Conservation (phyloP, 805 yeast species). For the Wickerhamomyces pijperi region DNA sequence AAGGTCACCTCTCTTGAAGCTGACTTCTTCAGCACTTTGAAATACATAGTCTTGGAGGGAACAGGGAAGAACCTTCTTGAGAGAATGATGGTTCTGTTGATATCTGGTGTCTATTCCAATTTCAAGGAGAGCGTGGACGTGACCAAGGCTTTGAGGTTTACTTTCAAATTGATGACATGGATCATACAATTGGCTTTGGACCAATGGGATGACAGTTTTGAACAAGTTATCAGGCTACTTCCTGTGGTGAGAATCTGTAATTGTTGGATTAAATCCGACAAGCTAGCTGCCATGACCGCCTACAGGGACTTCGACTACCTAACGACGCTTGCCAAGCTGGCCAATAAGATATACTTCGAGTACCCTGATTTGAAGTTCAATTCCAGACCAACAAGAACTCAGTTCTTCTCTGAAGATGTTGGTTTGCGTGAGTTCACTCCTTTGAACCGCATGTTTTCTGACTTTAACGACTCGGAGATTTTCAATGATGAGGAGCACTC, state of each 20-base stretch:
- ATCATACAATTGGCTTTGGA: slow-evolving; percentile 22
- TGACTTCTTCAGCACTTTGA: slow-evolving; percentile 21
- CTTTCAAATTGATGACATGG: slow-evolving; percentile 28
- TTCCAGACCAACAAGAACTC: slow-evolving; percentile 33
- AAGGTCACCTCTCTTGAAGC: slow-evolving; percentile 19
- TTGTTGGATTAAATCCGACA: slow-evolving; percentile 47
- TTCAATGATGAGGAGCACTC: slow-evolving; percentile 9
- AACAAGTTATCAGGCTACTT: slow-evolving; percentile 14
- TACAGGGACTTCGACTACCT: slow-evolving; percentile 22
- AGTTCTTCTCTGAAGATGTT: slow-evolving; percentile 57
- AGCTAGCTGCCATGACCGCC: slow-evolving; percentile 26
- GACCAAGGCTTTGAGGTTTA: slow-evolving; percentile 23
- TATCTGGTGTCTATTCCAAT: slow-evolving; percentile 25
- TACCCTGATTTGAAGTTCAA: slow-evolving; percentile 8
- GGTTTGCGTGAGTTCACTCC: slow-evolving; percentile 48
- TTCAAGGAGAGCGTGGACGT: slow-evolving; percentile 2
- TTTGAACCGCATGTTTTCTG: slow-evolving; percentile 41
- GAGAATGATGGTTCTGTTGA: slow-evolving; percentile 25
- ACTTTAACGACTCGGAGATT: slow-evolving; percentile 39
- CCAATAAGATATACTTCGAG: slow-evolving; percentile 17
- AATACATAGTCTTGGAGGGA: slow-evolving; percentile 7
- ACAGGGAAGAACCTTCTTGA: slow-evolving; percentile 11
- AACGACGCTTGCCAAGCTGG: slow-evolving; percentile 18
- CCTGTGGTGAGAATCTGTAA: slow-evolving; percentile 38
- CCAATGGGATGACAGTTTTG: slow-evolving; percentile 17